Evolutionary conservation across 108 stramenopile genomes (phyloP), one percentile per base, ranked within the genome.

Genomic region (Cyclotella cryptica): DNA sequence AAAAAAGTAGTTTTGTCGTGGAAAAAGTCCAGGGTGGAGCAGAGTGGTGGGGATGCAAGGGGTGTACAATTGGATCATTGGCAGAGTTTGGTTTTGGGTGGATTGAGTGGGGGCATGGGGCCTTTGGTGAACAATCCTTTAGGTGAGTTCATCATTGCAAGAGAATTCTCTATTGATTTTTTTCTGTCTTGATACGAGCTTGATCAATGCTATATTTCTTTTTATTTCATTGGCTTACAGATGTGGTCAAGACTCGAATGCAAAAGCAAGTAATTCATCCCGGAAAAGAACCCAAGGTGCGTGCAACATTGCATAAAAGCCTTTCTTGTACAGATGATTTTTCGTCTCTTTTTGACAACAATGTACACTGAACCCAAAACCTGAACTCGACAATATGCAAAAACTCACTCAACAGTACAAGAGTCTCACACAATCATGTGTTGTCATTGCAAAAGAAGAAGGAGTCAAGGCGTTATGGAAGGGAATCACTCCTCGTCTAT

Each of bases 231-330:
- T 76, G 13, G 22, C 21, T 24, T 40, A 8, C 76, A 79, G 97
- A 98, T 73, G 97, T 98, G 39, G 96, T 96, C 54, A 98, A 99
- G 81, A 99, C 98, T 19, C 84, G 98, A 29, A 77, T 99, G 85
- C 97, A 98, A 82, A 98, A 96, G 74, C 98, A 99, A 83, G 94
- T 96, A 22, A 75, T 92, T 14, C 54, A 75, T n/a, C 77, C 82
- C 26, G 95, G 94, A 18, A 86, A 86, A 74, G 69, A 85, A 30
- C 90, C 96, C 19, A 93, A 90, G 75, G 75, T 76, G 49, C 7
- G 55, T 39, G 15, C 13, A 64, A 53, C 12, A 27, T 22, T 45
- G 14, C 22, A 22, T 26, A 24, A n/a, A 42, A 19, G 63, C 1
- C 6, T 27, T 49, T 68, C 17, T 13, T 27, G 11, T 68, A 9